These are phyloP conservation scores for Podospora conica DNA, from an alignment of 495 filamentous ascomycete species.

Conservation along the genomic window DNA sequence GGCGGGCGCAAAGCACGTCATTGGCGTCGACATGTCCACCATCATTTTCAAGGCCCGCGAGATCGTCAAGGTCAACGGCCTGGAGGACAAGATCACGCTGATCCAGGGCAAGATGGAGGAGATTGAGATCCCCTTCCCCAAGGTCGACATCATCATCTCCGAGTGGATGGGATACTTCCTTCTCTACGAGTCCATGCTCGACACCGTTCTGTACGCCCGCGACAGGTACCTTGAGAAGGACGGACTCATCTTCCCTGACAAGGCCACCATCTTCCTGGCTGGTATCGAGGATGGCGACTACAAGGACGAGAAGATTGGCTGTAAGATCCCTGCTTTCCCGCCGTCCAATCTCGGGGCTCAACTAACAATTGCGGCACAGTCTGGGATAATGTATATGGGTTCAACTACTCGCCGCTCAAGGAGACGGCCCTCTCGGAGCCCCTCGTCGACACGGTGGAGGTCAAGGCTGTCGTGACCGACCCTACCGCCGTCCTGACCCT, in stretches of 20 bases:
- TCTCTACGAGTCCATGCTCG: conserved; percentile 91
- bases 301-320: conserved; percentile 65
- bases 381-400: conserved; percentile 81
- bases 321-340: conserved; percentile 29
- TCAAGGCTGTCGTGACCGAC: conserved; percentile 72
- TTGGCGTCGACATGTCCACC: conserved; percentile 88
- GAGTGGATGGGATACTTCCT: conserved; percentile 98
- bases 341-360: not conserved
- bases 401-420: conserved; percentile 67
- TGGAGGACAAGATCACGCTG: conserved; percentile 70
- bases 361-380: conserved; percentile 39
- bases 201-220: conserved; percentile 83
- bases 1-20: conserved; percentile 83
- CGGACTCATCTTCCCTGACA: conserved; percentile 85
- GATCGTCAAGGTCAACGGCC: conserved; percentile 74
- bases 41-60: conserved; percentile 85
- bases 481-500: conserved; percentile 60
- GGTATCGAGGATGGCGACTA: conserved; percentile 84
- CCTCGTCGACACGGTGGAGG: conserved; percentile 63
- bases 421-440: conserved; percentile 65
- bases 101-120: conserved; percentile 92
- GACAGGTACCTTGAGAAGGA: conserved; percentile 71
- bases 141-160: conserved; percentile 92
- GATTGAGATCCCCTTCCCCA: conserved; percentile 65
- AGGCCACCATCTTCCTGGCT: conserved; percentile 79